These are phyloP conservation scores for Fraxinus angustifolia DNA, from an alignment of 305 asterid genomes.

Conservation along the genomic window DNA sequence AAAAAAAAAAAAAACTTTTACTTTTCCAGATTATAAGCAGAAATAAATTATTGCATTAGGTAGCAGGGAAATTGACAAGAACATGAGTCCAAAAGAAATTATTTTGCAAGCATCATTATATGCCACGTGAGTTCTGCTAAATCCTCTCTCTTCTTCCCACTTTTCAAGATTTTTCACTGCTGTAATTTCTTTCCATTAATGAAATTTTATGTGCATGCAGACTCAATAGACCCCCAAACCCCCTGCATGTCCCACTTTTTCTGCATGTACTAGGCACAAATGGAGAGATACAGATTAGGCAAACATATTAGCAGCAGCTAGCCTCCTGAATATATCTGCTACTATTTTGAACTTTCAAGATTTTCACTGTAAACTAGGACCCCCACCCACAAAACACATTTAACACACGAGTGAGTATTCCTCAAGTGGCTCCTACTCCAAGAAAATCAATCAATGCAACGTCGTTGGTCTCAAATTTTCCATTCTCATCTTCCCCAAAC, in stretches of 20 bases:
- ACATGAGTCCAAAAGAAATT: background rate
- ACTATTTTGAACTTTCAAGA: background rate
- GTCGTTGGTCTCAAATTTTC: constrained; percentile 5
- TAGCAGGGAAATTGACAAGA: background rate
- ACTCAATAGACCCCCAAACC: background rate
- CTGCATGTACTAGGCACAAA: background rate
- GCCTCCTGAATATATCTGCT: background rate
- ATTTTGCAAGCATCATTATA: background rate
- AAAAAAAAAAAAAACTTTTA: background rate
- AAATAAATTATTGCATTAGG: background rate
- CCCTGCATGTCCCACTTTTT: background rate
- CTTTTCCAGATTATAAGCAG: background rate
- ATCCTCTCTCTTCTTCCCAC: background rate
- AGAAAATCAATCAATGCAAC: constrained; percentile 38
- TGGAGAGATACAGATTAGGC: background rate
- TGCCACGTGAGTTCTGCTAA: background rate
- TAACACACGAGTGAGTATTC: background rate
- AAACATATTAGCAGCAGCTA: background rate
- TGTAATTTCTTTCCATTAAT: background rate
- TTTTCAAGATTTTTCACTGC: background rate
- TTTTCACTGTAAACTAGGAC: background rate
- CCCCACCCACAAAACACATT: background rate
- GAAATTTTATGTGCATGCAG: background rate
- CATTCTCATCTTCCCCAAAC: constrained; percentile 12
- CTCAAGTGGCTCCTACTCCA: constrained; percentile 35